Conservation (phyloP, 768 basidiomycete species). For the Myochromella boudieri region DNA sequence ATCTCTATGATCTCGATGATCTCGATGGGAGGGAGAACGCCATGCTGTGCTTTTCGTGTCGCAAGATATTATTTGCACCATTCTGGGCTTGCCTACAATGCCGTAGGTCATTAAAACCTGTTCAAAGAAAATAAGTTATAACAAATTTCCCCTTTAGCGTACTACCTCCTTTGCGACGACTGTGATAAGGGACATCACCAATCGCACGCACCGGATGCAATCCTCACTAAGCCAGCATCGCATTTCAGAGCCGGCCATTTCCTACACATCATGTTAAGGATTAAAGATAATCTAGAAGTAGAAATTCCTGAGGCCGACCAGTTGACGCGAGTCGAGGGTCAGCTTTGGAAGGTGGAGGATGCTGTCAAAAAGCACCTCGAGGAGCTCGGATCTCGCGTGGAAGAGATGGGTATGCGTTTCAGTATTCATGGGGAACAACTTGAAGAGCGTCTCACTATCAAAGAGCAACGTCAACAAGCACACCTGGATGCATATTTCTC, state of each 20-base stretch:
- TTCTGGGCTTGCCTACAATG: constrained; percentile 2
- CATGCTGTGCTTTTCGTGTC: not conserved
- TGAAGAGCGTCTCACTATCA: too few relatives aligned
- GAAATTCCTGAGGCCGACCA: not conserved
- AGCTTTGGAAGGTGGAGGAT: not conserved
- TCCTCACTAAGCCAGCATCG: not conserved
- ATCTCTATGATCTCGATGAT: not conserved
- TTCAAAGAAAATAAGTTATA: not conserved
- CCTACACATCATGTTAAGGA: not conserved
- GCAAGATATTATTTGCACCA: not conserved
- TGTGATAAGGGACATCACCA: not conserved
- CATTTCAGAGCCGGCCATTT: too few relatives aligned
- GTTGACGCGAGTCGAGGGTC: constrained; percentile 1
- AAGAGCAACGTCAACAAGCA: too few relatives aligned
- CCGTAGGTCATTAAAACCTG: not conserved
- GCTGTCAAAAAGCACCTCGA: not conserved
- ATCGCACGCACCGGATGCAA: not conserved
- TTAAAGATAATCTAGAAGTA: not conserved
- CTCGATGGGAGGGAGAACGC: not conserved
- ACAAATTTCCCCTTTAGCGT: not conserved
- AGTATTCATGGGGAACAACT: too few relatives aligned
- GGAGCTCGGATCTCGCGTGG: too few relatives aligned
- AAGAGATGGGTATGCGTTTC: too few relatives aligned
- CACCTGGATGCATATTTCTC: too few relatives aligned
- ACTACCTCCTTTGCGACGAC: constrained; percentile 1